These are phyloP conservation scores for Skeletonema menzelii DNA, from an alignment of 108 stramenopile species.

Conservation along the genomic window DNA sequence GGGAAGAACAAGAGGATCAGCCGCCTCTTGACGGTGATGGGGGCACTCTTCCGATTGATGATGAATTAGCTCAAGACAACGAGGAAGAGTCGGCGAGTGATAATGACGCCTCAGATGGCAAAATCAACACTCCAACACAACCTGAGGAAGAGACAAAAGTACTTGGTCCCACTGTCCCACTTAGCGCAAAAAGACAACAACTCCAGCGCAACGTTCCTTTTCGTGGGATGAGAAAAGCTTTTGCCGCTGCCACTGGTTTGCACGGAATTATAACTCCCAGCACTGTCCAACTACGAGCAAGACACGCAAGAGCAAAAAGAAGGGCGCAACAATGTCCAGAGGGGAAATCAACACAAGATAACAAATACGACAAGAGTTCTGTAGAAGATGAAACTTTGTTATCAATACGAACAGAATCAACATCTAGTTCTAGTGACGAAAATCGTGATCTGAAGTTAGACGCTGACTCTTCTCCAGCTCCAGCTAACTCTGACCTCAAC, in stretches of 20 bases:
- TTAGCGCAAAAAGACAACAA: background rate
- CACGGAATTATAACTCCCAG: constrained; percentile 67
- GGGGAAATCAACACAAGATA: background rate
- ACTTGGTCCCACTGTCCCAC: constrained; percentile 16
- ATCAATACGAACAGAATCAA: background rate
- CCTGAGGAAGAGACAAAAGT: background rate
- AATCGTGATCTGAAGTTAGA: background rate
- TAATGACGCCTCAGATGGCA: constrained; percentile 4
- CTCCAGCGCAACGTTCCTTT: constrained; percentile 31
- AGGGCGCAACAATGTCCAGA: background rate
- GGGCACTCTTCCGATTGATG: background rate
- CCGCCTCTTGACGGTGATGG: background rate
- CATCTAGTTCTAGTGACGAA: background rate
- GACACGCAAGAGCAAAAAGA: background rate
- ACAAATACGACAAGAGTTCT: background rate
- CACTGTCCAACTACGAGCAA: constrained; percentile 39
- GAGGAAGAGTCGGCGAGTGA: constrained; percentile 2
- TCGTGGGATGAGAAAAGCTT: constrained; percentile 35
- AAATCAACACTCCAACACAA: background rate
- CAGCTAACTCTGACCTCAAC: background rate
- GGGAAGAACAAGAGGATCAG: background rate
- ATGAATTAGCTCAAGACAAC: background rate
- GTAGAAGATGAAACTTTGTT: background rate
- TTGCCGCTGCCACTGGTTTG: constrained; percentile 66
- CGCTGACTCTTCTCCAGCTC: background rate